phyloP scores from a whole-genome alignment of 169 alveolate genomes.

The Cryptosporidium baileyi region DNA sequence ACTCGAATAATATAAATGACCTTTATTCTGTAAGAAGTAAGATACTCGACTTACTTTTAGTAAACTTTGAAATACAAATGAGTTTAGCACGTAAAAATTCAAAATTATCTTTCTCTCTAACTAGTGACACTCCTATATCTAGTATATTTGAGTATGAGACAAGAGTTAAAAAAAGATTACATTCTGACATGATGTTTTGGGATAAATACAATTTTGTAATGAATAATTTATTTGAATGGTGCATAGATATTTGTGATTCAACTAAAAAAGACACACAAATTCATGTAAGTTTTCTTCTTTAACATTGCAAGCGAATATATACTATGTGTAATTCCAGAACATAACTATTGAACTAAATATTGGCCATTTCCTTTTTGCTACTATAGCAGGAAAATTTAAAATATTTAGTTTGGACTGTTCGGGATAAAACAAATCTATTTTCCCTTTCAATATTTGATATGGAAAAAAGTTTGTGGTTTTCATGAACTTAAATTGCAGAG shows the following conservation, averaged over 20 bases:
- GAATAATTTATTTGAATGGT: constrained; percentile 44
- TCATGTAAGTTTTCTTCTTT: constrained; percentile 32
- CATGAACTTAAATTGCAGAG: constrained; percentile 10
- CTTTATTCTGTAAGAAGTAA: neutral
- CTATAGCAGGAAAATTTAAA: neutral
- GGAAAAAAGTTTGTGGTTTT: constrained; percentile 18
- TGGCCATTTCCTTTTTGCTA: too few relatives aligned
- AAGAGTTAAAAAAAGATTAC: constrained; percentile 4
- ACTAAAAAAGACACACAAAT: constrained; percentile 58
- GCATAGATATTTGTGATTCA: constrained; percentile 45
- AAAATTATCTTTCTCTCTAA: neutral
- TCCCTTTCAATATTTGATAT: too few relatives aligned
- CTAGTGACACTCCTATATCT: neutral
- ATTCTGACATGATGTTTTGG: constrained; percentile 18
- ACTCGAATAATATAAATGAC: neutral
- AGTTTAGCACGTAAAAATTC: neutral
- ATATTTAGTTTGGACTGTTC: neutral
- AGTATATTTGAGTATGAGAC: neutral
- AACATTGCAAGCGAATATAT: too few relatives aligned
- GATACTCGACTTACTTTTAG: neutral
- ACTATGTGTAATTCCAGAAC: too few relatives aligned
- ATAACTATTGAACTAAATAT: too few relatives aligned
- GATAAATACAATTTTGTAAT: neutral
- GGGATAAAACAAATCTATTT: too few relatives aligned
- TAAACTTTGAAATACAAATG: neutral